A percentile compares a stretch with the other conserved stretches of the same genome.
Conservation (phyloP, 2,329 filamentous ascomycete genomes). For the Diaporthe australafricana region DNA sequence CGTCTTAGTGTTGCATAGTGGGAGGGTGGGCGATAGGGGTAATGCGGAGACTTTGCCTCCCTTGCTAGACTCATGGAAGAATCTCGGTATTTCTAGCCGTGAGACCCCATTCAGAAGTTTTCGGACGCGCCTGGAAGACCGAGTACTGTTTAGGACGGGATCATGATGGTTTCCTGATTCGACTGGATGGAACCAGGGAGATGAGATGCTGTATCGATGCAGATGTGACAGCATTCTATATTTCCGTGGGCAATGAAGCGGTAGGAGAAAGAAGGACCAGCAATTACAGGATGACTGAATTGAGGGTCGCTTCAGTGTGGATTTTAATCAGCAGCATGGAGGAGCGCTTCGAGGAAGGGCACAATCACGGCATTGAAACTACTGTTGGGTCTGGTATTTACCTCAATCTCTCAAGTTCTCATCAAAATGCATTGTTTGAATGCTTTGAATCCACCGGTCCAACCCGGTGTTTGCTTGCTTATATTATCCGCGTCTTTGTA, state of each 20-base stretch:
- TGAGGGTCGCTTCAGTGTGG: not conserved
- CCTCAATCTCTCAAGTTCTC: not conserved
- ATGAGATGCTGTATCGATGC: not conserved
- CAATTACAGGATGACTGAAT: too few species aligned
- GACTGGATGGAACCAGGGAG: not conserved
- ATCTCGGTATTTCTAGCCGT: not conserved
- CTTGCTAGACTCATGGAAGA: too few species aligned
- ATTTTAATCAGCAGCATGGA: not conserved
- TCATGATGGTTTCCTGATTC: not conserved
- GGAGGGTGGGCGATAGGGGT: not conserved
- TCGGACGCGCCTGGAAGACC: not conserved
- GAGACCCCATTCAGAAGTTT: not conserved
- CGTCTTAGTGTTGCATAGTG: not conserved
- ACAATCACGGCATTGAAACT: too few species aligned
- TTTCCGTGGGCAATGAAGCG: not conserved
- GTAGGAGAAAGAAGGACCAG: not conserved
- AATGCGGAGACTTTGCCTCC: not conserved
- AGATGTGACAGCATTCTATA: not conserved
- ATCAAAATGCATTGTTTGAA: not conserved
- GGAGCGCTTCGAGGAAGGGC: not conserved
- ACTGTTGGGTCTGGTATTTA: not conserved
- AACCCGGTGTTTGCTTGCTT: not conserved
- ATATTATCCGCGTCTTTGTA: not conserved
- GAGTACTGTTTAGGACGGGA: not conserved
- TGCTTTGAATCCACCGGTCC: not conserved